Percentiles rank a stretch among this genome's conserved stretches.
Evolutionary conservation across 202 grass and related monocot species (phyloP).

Genomic region (Alloteropsis angusta): DNA sequence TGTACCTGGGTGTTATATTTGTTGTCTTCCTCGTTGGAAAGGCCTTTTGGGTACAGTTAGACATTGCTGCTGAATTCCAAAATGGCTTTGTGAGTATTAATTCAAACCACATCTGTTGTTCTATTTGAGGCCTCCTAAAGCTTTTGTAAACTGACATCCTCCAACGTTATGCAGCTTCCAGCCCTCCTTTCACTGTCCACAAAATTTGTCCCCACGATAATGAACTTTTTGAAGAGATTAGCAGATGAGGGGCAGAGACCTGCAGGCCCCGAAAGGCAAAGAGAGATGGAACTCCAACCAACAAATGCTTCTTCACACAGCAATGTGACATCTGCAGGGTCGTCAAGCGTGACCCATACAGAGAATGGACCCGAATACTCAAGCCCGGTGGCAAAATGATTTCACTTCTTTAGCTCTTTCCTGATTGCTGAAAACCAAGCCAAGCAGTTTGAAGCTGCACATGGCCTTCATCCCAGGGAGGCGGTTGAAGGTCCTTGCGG

Average conservation of each 20-base stretch:
- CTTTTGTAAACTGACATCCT: background rate
- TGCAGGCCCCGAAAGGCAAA: slow-evolving; percentile 34
- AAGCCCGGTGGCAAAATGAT: slow-evolving; percentile 54
- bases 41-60: slow-evolving; percentile 84
- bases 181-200: slow-evolving; percentile 77
- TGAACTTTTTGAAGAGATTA: slow-evolving; percentile 85
- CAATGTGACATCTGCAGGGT: slow-evolving; percentile 48
- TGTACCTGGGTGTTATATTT: slow-evolving; percentile 74
- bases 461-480: background rate
- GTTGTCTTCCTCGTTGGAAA: slow-evolving; percentile 71
- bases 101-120: background rate
- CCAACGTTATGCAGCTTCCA: slow-evolving; percentile 47
- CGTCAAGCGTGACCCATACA: slow-evolving; percentile 48
- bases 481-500: slow-evolving; percentile 20
- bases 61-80: slow-evolving; percentile 58
- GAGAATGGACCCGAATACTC: slow-evolving; percentile 54
- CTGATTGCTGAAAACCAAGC: slow-evolving; percentile 2
- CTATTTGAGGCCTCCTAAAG: background rate
- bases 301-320: slow-evolving; percentile 59
- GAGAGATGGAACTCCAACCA: slow-evolving; percentile 47
- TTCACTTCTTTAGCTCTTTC: slow-evolving; percentile 1
- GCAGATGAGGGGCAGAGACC: slow-evolving; percentile 61
- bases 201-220: slow-evolving; percentile 87
- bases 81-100: slow-evolving; percentile 68
- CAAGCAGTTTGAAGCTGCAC: slow-evolving; percentile 9